phyloP scores from a whole-genome alignment of 192 early-diverging fungal species.

The Phlyctochytrium bullatum region DNA sequence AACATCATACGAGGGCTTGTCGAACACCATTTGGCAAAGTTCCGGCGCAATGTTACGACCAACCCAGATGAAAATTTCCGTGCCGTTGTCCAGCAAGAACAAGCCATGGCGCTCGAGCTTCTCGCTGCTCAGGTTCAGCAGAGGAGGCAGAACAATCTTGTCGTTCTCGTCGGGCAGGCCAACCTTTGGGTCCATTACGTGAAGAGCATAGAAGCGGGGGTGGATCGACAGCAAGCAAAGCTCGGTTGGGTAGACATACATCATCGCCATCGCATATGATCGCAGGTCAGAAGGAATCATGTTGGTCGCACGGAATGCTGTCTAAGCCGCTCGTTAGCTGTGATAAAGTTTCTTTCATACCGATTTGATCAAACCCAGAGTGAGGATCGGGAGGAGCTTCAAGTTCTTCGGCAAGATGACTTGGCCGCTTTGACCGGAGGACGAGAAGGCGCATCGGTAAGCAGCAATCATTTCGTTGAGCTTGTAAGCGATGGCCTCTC shows the following conservation, averaged over 20 bases:
- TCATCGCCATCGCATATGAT: slow-evolving; percentile 73
- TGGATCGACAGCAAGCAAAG: slow-evolving; percentile 67
- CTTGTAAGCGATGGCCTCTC: slow-evolving; percentile 88
- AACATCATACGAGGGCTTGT: slow-evolving; percentile 71
- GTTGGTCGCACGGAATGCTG: slow-evolving; percentile 41
- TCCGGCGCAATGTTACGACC: slow-evolving; percentile 76
- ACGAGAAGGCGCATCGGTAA: slow-evolving; percentile 81
- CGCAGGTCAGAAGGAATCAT: slow-evolving; percentile 75
- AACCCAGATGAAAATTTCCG: slow-evolving; percentile 87
- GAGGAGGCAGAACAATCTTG: slow-evolving; percentile 66
- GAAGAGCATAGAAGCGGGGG: slow-evolving; percentile 81
- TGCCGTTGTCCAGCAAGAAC: slow-evolving; percentile 82
- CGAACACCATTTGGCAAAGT: slow-evolving; percentile 72
- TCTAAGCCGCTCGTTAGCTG: slow-evolving; percentile 19
- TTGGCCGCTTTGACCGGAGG: slow-evolving; percentile 73
- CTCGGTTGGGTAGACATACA: slow-evolving; percentile 83
- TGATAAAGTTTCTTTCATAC: slow-evolving; percentile 33
- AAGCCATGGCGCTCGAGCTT: slow-evolving; percentile 79
- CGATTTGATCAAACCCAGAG: slow-evolving; percentile 81
- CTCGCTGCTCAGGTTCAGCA: slow-evolving; percentile 79
- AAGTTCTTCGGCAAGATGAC: slow-evolving; percentile 82
- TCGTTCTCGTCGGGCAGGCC: slow-evolving; percentile 54
- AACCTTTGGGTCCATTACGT: slow-evolving; percentile 59
- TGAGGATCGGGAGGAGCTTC: slow-evolving; percentile 79
- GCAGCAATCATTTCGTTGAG: slow-evolving; percentile 82